These are phyloP conservation scores for Cinnamomum micranthum DNA, from an alignment of 164 flowering plant genomes.

Conservation along the genomic window DNA sequence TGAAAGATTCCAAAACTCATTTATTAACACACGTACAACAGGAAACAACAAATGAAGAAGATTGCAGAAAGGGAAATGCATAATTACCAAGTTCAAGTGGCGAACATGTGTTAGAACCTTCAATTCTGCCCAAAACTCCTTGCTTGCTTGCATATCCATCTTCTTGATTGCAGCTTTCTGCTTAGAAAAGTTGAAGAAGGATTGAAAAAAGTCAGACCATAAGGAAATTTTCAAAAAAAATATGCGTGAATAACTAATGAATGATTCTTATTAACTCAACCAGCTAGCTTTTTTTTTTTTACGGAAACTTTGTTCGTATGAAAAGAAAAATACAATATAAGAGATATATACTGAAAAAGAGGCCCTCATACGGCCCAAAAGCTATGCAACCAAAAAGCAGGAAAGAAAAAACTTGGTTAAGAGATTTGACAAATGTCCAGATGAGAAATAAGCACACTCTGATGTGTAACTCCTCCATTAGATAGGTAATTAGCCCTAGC, in stretches of 20 bases:
- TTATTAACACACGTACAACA: background rate
- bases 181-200: conserved; percentile 4
- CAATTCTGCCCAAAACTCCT: conserved; percentile 79
- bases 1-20: too few species aligned
- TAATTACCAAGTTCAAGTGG: conserved; percentile 75
- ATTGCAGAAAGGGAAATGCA: background rate
- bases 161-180: conserved; percentile 95
- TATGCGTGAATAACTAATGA: background rate
- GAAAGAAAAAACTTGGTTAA: too few species aligned
- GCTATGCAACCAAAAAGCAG: too few species aligned
- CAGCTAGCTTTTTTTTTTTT: background rate
- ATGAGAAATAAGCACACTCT: too few species aligned
- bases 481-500: too few species aligned
- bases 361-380: too few species aligned
- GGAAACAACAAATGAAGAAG: background rate
- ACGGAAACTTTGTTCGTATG: too few species aligned
- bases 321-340: too few species aligned
- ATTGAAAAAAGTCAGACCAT: background rate
- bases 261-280: background rate
- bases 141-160: conserved; percentile 92
- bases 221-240: background rate
- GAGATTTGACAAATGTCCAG: too few species aligned
- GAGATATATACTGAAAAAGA: too few species aligned
- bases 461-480: too few species aligned
- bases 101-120: conserved; percentile 84